Conservation (phyloP, 805 yeast genomes). For the Saturnispora gosingensis region DNA sequence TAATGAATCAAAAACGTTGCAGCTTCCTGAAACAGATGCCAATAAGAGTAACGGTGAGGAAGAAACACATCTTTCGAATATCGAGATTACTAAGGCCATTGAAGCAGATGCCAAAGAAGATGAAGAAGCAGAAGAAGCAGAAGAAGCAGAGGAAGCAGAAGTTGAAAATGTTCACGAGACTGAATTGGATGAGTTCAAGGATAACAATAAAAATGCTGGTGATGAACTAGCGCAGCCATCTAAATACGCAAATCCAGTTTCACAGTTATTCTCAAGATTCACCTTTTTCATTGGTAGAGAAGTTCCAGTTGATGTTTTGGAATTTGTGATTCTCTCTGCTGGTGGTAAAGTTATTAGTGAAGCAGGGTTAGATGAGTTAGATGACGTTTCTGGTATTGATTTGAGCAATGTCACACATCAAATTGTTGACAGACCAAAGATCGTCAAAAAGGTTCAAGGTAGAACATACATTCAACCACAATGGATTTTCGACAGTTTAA, state of each 20-base stretch:
- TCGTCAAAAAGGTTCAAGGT: slow-evolving; percentile 70
- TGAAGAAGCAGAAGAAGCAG: slow-evolving; percentile 18
- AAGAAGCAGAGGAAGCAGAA: slow-evolving; percentile 27
- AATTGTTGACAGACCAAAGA: slow-evolving; percentile 84
- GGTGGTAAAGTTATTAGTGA: slow-evolving; percentile 87
- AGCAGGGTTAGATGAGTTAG: slow-evolving; percentile 70
- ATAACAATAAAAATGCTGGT: slow-evolving; percentile 51
- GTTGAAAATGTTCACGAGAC: slow-evolving; percentile 35
- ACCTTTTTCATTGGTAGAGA: slow-evolving; percentile 89
- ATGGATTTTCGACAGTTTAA: slow-evolving; percentile 91
- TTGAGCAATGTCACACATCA: slow-evolving; percentile 79
- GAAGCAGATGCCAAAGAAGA: slow-evolving; percentile 41
- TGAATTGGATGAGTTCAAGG: slow-evolving; percentile 64
- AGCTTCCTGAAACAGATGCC: slow-evolving; percentile 28
- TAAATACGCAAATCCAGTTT: slow-evolving; percentile 46
- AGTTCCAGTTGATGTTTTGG: slow-evolving; percentile 85
- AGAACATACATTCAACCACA: slow-evolving; percentile 95
- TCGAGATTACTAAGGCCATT: slow-evolving; percentile 42
- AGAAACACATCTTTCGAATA: slow-evolving; percentile 32
- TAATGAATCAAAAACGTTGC: slow-evolving; percentile 27
- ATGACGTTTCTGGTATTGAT: slow-evolving; percentile 41
- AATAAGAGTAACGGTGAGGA: slow-evolving; percentile 19
- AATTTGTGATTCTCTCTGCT: slow-evolving; percentile 73
- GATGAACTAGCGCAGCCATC: slow-evolving; percentile 70
- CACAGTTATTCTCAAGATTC: slow-evolving; percentile 61